phyloP scores from a whole-genome alignment of 441 rosid species.

The Mallotus japonicus region DNA sequence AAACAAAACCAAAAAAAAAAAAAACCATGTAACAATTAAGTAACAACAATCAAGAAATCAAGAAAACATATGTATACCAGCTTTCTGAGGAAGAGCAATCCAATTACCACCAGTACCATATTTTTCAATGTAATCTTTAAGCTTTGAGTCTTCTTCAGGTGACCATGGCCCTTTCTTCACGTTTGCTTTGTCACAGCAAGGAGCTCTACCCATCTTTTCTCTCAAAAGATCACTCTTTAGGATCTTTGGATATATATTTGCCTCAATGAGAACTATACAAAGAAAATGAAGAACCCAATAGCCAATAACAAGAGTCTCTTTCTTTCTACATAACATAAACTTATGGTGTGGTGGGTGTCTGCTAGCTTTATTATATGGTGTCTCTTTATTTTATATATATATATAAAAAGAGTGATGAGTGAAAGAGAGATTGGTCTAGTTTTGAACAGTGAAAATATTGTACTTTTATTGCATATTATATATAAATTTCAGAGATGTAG shows the following conservation, averaged over 20 bases:
- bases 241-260: neutral
- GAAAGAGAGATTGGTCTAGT: neutral
- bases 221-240: slow-evolving; percentile 6
- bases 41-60: neutral
- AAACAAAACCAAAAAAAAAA: neutral
- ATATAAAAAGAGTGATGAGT: slow-evolving; percentile 13
- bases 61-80: slow-evolving; percentile 35
- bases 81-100: slow-evolving; percentile 70
- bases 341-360: slow-evolving; percentile 14
- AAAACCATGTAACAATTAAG: too few species aligned
- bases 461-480: neutral
- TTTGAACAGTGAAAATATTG: neutral
- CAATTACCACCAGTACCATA: slow-evolving; percentile 65
- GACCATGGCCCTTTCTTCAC: slow-evolving; percentile 79
- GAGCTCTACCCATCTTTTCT: slow-evolving; percentile 65
- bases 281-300: neutral
- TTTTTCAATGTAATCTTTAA: slow-evolving; percentile 44
- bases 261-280: neutral
- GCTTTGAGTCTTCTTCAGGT: slow-evolving; percentile 65
- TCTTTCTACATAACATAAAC: slow-evolving; percentile 15
- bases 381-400: slow-evolving; percentile 16
- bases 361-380: neutral
- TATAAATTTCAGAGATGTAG: slow-evolving; percentile 6
- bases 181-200: slow-evolving; percentile 71
- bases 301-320: slow-evolving; percentile 3